Evolutionary conservation across 192 early-diverging fungal genomes (phyloP), one percentile per base, ranked within the genome.

Genomic region (Kickxella alabastrina): DNA sequence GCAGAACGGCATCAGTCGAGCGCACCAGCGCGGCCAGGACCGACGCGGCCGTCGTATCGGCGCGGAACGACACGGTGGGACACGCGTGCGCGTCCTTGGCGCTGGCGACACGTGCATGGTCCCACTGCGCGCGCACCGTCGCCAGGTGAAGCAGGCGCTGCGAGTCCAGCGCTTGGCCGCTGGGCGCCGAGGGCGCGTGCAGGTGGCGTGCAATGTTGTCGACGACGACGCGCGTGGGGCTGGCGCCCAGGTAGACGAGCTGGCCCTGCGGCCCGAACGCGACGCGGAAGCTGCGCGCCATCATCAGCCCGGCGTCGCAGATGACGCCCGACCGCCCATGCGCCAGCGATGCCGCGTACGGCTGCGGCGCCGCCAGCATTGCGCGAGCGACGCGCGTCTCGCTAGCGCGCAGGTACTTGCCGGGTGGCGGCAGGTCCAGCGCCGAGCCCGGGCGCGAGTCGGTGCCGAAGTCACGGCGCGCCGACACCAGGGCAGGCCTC

Each of bases 231-330:
- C 38, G 47, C 2, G 57, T 28, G 8, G 57, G 12, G 8, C 21
- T 52, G 22, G 57, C 56, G 12, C 32, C 54, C 40, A 74, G 40
- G 23, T 74, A 75, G 0, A 84, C 83, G 25, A 92, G 77, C 36
- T 71, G 54, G 12, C 91, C 92, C 45, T 80, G 81, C 0, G 85
- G 82, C 0, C 88, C 91, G 86, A 91, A 97, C 0, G 91, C 87
- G 1, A 87, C 92, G 37, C 92, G 80, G 52, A 85, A 93, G 49
- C 83, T 86, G 34, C 90, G 81, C 13, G 85, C 85, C 83, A 93
- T 87, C 69, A 80, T 81, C 40, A 92, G 46, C 0, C 90, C 87
- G 5, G 87, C 85, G 75, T 93, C 89, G 0, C 79, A 79, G 23
- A 82, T 36, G 26, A 80, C 32, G 7, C 75, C 75, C 10, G 79